Percentiles rank a stretch among this genome's conserved stretches.
phyloP scores from a whole-genome alignment of 768 basidiomycete species.

The Mycena galericulata region DNA sequence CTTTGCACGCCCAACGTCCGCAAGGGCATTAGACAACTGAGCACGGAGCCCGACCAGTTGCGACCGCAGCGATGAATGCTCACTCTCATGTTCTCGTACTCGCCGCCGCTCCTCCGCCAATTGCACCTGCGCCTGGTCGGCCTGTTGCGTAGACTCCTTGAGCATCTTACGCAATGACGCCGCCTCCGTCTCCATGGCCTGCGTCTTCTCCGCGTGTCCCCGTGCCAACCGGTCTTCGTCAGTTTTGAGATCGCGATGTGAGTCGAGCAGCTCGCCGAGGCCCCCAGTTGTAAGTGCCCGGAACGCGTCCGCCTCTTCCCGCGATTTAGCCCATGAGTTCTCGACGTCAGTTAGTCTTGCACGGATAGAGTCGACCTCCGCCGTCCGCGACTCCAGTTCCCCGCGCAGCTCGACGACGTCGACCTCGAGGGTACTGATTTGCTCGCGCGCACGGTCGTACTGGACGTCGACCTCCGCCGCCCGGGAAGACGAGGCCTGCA shows the following conservation, averaged over 20 bases:
- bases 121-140: slow-evolving; percentile 76
- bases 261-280: slow-evolving; percentile 88
- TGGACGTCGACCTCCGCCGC: slow-evolving; percentile 84
- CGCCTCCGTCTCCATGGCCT: slow-evolving; percentile 83
- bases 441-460: slow-evolving; percentile 76
- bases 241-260: slow-evolving; percentile 85
- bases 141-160: slow-evolving; percentile 77
- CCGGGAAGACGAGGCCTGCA: slow-evolving; percentile 80
- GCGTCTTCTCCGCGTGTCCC: slow-evolving; percentile 85
- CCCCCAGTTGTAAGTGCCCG: slow-evolving; percentile 87
- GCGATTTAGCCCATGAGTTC: slow-evolving; percentile 91
- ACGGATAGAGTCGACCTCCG: slow-evolving; percentile 79
- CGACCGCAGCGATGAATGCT: slow-evolving; percentile 72
- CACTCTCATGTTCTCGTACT: slow-evolving; percentile 71
- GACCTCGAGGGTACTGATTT: slow-evolving; percentile 75
- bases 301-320: slow-evolving; percentile 93
- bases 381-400: slow-evolving; percentile 81
- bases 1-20: slow-evolving; percentile 76
- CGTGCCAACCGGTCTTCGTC: slow-evolving; percentile 84
- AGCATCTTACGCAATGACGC: slow-evolving; percentile 83
- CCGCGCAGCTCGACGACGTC: slow-evolving; percentile 84
- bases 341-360: slow-evolving; percentile 82
- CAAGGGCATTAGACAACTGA: slow-evolving; percentile 75
- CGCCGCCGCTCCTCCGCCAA: slow-evolving; percentile 76
- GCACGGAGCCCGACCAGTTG: slow-evolving; percentile 81